Evolutionary conservation across 345 rosid species (phyloP).

Genomic region (Mallotus nudiflorus): DNA sequence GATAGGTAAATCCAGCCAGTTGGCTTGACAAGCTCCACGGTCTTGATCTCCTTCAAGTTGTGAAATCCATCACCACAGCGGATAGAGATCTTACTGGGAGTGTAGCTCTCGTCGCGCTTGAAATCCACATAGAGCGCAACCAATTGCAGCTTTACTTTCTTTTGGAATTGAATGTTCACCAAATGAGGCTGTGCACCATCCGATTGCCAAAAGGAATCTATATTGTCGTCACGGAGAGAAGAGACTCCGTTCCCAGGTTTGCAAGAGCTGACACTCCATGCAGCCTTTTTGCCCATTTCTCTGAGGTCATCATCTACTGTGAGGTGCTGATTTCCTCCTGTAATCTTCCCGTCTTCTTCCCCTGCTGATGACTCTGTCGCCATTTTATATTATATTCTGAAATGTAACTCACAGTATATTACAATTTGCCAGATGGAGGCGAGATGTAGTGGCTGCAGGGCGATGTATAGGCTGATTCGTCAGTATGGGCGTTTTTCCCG

Average conservation of each 20-base stretch:
- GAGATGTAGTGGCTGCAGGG: no score
- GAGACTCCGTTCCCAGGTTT: constrained; percentile 89
- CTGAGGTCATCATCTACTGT: constrained; percentile 73
- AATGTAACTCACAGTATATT: background rate
- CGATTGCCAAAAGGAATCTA: constrained; percentile 97
- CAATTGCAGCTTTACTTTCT: constrained; percentile 85
- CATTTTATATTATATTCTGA: constrained; percentile 31
- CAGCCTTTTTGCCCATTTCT: constrained; percentile 90
- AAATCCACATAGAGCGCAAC: constrained; percentile 80
- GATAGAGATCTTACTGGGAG: constrained; percentile 82
- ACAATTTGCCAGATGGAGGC: no score
- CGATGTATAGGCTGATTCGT: no score
- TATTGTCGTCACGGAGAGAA: constrained; percentile 83
- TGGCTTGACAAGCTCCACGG: constrained; percentile 81
- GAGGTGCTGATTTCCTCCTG: constrained; percentile 60
- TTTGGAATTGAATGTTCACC: constrained; percentile 93
- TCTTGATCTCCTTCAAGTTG: constrained; percentile 90
- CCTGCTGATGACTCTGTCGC: constrained; percentile 91
- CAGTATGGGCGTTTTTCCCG: no score
- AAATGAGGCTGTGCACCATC: constrained; percentile 97
- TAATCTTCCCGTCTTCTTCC: constrained; percentile 84
- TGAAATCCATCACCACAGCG: constrained; percentile 95
- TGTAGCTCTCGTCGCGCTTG: constrained; percentile 95
- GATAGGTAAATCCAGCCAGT: constrained; percentile 81
- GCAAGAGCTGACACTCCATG: constrained; percentile 98